These are phyloP conservation scores for Xylariaceae sp. DNA, from an alignment of 2,329 filamentous ascomycete species.

Conservation along the genomic window DNA sequence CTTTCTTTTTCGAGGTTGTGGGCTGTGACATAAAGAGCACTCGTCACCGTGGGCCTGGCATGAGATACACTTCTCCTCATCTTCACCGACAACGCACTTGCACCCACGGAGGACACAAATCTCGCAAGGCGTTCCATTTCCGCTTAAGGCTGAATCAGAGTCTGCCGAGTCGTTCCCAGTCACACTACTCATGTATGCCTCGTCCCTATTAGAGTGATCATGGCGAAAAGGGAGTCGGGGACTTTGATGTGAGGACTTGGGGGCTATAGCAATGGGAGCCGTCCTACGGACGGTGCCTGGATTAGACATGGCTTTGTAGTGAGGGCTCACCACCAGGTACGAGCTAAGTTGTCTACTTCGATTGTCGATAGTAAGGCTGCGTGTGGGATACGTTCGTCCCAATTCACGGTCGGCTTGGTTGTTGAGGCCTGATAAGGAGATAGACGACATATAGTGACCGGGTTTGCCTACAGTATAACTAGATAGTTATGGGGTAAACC, in stretches of 20 bases:
- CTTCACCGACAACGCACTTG: constrained; percentile 76
- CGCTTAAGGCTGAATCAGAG: constrained; percentile 50
- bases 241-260: constrained; percentile 58
- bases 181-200: constrained; percentile 57
- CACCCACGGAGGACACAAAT: constrained; percentile 75
- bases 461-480: constrained; percentile 22
- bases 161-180: constrained; percentile 60
- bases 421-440: constrained; percentile 20
- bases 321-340: constrained; percentile 36
- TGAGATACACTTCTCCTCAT: constrained; percentile 75
- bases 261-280: constrained; percentile 70
- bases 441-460: constrained; percentile 6
- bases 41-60: constrained; percentile 80
- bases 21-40: constrained; percentile 79
- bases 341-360: constrained; percentile 16
- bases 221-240: constrained; percentile 50
- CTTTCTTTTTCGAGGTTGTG: constrained; percentile 81
- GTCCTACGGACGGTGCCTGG: constrained; percentile 62
- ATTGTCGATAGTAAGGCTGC: constrained; percentile 23
- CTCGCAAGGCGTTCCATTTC: constrained; percentile 66
- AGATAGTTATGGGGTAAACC: constrained; percentile 3
- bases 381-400: constrained; percentile 23
- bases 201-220: constrained; percentile 50
- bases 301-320: constrained; percentile 56
- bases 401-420: constrained; percentile 7